phyloP scores from a whole-genome alignment of 345 rosid genomes.

The Garcia nutans region DNA sequence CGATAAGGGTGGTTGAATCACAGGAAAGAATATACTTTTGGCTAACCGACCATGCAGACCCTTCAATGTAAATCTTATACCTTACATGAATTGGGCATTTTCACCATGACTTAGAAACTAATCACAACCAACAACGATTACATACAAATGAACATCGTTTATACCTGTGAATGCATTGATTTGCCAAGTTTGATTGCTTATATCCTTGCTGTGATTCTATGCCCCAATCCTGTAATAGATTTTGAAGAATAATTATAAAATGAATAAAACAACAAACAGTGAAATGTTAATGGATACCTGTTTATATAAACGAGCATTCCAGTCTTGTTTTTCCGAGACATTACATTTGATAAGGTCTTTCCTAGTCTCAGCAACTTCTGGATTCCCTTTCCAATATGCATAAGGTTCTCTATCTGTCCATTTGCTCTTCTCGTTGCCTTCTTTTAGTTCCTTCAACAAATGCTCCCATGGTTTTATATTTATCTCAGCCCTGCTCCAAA shows the following conservation, averaged over 20 bases:
- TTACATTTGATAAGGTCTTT: slow-evolving; percentile 33
- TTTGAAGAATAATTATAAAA: too few species aligned
- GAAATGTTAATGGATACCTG: slow-evolving; percentile 10
- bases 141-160: neutral
- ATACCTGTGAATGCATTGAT: slow-evolving; percentile 80
- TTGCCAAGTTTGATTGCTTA: slow-evolving; percentile 71
- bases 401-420: slow-evolving; percentile 41
- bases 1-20: slow-evolving; percentile 25
- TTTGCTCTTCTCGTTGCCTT: slow-evolving; percentile 22
- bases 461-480: slow-evolving; percentile 37
- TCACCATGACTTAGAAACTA: neutral
- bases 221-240: slow-evolving; percentile 63
- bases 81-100: slow-evolving; percentile 13
- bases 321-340: slow-evolving; percentile 22
- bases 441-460: slow-evolving; percentile 16
- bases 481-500: slow-evolving; percentile 30
- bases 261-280: neutral
- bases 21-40: slow-evolving; percentile 36
- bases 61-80: slow-evolving; percentile 34
- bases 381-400: slow-evolving; percentile 48
- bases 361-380: slow-evolving; percentile 24
- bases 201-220: slow-evolving; percentile 62
- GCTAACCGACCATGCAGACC: slow-evolving; percentile 37
- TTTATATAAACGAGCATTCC: slow-evolving; percentile 32
- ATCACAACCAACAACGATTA: too few species aligned